These are phyloP conservation scores for Ciborinia camelliae DNA, from an alignment of 2,329 filamentous ascomycete genomes.

Conservation along the genomic window DNA sequence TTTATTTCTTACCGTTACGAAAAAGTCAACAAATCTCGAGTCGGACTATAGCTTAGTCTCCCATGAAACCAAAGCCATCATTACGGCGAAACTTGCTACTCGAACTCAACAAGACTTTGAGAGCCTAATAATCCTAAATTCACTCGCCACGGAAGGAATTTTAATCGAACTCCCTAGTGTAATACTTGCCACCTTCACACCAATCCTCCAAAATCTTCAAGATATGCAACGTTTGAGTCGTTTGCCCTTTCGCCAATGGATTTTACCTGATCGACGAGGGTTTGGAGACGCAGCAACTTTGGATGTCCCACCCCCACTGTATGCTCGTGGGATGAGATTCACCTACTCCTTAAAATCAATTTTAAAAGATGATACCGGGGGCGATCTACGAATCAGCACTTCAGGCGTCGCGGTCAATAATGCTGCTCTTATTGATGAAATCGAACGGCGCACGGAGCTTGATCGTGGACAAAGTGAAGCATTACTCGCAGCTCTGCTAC, in stretches of 20 bases:
- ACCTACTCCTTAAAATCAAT: conserved; percentile 24
- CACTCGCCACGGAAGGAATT: neutral
- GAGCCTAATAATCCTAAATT: neutral
- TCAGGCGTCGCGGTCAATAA: conserved; percentile 16
- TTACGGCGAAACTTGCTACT: conserved; percentile 2
- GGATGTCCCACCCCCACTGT: conserved; percentile 27
- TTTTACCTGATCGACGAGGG: conserved; percentile 6
- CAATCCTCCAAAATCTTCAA: conserved; percentile 16
- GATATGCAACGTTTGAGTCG: neutral
- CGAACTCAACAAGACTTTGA: neutral
- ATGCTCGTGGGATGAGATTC: conserved; percentile 23
- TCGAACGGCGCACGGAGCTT: conserved; percentile 26
- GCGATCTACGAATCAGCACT: conserved; percentile 11
- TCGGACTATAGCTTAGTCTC: neutral
- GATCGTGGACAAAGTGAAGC: conserved; percentile 42
- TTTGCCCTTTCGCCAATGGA: conserved; percentile 14
- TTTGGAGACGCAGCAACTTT: neutral
- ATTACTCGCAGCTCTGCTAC: conserved; percentile 28
- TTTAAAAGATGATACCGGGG: conserved; percentile 22
- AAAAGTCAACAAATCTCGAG: neutral
- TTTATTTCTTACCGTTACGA: neutral
- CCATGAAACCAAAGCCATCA: neutral
- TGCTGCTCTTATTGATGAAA: conserved; percentile 22
- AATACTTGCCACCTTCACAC: conserved; percentile 5
- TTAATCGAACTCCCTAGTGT: conserved; percentile 11